Conservation (phyloP, 768 basidiomycete species). For the Cantharellus cinnabarinus region DNA sequence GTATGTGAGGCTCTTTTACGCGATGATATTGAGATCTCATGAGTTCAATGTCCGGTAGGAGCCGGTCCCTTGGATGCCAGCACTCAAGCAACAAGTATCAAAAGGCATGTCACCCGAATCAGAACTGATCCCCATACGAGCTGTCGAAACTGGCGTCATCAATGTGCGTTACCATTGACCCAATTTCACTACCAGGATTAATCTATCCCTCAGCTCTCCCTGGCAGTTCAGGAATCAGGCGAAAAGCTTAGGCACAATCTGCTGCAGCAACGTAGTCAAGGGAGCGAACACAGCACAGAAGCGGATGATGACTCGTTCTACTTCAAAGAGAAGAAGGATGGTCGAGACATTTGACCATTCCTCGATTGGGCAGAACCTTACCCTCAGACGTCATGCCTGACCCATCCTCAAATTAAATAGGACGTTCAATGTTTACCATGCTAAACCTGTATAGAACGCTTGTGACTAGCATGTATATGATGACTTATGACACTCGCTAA, state of each 20-base stretch:
- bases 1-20: not conserved
- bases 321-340: no score
- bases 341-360: no score
- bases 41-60: constrained; percentile 22
- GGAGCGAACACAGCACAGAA: no score
- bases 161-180: constrained; percentile 28
- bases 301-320: no score
- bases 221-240: constrained; percentile 63
- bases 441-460: no score
- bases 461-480: no score
- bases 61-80: constrained; percentile 65
- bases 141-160: constrained; percentile 67
- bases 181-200: constrained; percentile 1
- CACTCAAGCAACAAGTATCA: constrained; percentile 48
- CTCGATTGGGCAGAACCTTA: no score
- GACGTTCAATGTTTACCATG: no score
- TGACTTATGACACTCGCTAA: no score
- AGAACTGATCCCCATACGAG: constrained; percentile 54
- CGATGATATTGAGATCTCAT: constrained; percentile 8
- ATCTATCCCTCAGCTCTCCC: constrained; percentile 31
- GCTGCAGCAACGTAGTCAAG: no score
- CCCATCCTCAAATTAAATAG: no score
- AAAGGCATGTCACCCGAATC: constrained; percentile 39
- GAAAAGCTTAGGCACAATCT: constrained; percentile 28
- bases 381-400: no score